phyloP scores from a whole-genome alignment of 306 rosid genomes.

The cucumber (Cucumis sativus) region DNA sequence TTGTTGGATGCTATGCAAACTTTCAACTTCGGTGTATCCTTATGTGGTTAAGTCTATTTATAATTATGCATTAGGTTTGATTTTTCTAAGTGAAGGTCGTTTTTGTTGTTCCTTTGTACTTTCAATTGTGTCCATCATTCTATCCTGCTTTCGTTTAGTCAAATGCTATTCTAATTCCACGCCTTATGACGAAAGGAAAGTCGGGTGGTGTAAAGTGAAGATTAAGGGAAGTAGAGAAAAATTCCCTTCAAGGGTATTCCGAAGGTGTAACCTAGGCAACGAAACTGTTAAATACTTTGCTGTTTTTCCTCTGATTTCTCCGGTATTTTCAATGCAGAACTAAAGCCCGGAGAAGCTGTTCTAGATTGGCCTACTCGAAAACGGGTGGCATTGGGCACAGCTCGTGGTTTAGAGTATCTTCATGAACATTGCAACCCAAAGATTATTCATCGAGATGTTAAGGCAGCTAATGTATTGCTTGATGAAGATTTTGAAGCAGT shows the following conservation, averaged over 20 bases:
- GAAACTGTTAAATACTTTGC: not conserved
- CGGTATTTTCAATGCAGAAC: constrained; percentile 41
- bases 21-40: no score
- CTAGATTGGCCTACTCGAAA: constrained; percentile 87
- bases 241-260: no score
- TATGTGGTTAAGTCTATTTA: no score
- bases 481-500: constrained; percentile 98
- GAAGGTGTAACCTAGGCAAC: no score
- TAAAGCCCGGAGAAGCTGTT: constrained; percentile 70
- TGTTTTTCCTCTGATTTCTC: not conserved
- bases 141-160: not conserved
- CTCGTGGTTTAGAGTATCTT: constrained; percentile 93
- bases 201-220: no score
- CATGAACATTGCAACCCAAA: constrained; percentile 98
- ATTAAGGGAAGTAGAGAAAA: no score
- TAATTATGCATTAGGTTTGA: no score
- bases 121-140: not conserved
- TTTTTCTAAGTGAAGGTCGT: not conserved
- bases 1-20: no score
- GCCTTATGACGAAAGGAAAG: no score
- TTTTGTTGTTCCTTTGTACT: not conserved
- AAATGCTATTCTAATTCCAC: not conserved
- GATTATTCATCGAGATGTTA: constrained; percentile 97
- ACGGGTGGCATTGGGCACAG: constrained; percentile 84
- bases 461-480: constrained; percentile 94